Evolutionary conservation across 2,329 filamentous ascomycete species (phyloP).

Genomic region (Nemania bipapillata): DNA sequence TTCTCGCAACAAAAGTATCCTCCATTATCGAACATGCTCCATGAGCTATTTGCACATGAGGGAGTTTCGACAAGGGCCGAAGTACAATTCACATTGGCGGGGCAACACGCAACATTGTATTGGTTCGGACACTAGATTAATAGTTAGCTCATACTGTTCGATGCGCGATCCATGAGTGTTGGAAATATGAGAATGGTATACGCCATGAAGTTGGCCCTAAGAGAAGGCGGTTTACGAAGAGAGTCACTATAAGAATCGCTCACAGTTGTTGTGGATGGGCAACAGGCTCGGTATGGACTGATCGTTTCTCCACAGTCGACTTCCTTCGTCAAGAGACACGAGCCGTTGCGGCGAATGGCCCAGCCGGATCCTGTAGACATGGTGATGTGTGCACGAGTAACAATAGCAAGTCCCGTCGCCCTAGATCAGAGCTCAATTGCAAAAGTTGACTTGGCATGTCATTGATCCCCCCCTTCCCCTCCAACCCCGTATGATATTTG

Average conservation of each 20-base stretch:
- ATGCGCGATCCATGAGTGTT: constrained; percentile 18
- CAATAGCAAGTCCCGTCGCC: background rate
- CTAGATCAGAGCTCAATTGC: background rate
- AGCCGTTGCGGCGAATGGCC: constrained; percentile 40
- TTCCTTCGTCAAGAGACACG: constrained; percentile 31
- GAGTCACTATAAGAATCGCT: constrained; percentile 9
- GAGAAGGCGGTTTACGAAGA: background rate
- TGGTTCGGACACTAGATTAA: constrained; percentile 13
- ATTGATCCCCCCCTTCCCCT: background rate
- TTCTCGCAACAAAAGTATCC: constrained; percentile 42
- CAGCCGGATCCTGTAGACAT: constrained; percentile 32
- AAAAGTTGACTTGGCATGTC: background rate
- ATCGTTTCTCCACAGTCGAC: constrained; percentile 38
- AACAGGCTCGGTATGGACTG: constrained; percentile 39
- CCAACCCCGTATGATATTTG: background rate
- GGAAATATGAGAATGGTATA: background rate
- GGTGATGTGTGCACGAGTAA: background rate
- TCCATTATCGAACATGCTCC: constrained; percentile 42
- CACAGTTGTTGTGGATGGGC: constrained; percentile 39
- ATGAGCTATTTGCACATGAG: constrained; percentile 39
- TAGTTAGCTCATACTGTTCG: background rate
- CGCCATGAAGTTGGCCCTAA: too few species aligned
- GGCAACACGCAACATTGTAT: constrained; percentile 33
- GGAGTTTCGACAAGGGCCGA: constrained; percentile 30
- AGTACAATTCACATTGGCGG: constrained; percentile 37